Evolutionary conservation across 768 basidiomycete species (phyloP), one percentile per base, ranked within the genome.

Genomic region (Leccinum arenicola): DNA sequence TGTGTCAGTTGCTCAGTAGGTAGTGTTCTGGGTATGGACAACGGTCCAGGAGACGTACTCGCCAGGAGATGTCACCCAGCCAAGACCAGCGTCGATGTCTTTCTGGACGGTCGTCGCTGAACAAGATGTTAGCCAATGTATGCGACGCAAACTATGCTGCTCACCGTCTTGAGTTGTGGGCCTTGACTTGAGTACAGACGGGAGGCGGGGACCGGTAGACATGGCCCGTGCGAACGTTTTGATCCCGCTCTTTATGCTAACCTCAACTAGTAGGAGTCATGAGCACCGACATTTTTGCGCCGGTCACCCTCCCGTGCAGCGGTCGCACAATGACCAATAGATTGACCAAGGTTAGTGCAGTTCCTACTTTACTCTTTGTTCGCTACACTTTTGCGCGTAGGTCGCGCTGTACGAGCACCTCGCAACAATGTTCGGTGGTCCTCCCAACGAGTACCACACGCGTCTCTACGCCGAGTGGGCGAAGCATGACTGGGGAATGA

Each of bases 391-490:
- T 23, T 23, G 3, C 9, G 2, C 21, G 49, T 65, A 98, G 93
- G 91, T 84, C n/a, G 87, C 95, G 0, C 80, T 95, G 82, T 95
- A 95, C 63, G 95, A 98, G 71, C 88, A 93, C 66, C 77, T 96
- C 10, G 82, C 87, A 0, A 62, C 71, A 4, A 76, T 87, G 31
- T 74, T 75, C 10, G 90, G 92, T 21, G 91, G 92, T 0, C 80
- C 82, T 10, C 94, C 95, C 0, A 92, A 89, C 61, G 65, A 74
- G 14, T 70, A 77, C 48, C 90, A 94, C 70, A 67, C 79, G 36
- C 66, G 73, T 0, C 77, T 97, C 29, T 97, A 98, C 68, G 72
- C 81, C 0, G 75, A 77, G 64, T 98, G 95, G 94, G 83, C 85
- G 1, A 70, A 76, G 54, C 82, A 88, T 11, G 80, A 80, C 50